Evolutionary conservation across 176 grass and related monocot genomes (phyloP).

Genomic region (Alopecurus myosuroides): DNA sequence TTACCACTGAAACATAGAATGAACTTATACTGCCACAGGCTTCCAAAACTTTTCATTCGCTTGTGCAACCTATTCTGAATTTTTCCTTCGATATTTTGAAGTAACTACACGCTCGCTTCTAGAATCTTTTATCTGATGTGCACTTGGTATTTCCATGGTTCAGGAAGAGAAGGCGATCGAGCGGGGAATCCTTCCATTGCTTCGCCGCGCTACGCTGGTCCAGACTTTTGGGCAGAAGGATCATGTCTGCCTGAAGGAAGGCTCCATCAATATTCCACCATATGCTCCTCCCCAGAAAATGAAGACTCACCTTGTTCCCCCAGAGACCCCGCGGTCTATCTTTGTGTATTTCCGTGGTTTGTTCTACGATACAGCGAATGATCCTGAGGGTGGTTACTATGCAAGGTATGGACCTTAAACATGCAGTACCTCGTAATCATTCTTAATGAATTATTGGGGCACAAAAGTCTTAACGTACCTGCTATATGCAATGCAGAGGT

Average conservation of each 20-base stretch:
- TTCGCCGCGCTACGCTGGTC: slow-evolving; percentile 51
- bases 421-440: neutral
- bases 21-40: neutral
- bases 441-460: neutral
- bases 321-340: slow-evolving; percentile 52
- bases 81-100: neutral
- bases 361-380: slow-evolving; percentile 54
- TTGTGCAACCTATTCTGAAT: neutral
- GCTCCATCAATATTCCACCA: slow-evolving; percentile 67
- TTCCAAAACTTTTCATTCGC: neutral
- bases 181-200: slow-evolving; percentile 56
- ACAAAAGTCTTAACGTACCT: slow-evolving; percentile 9
- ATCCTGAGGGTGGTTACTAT: slow-evolving; percentile 70
- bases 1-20: neutral
- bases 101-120: neutral
- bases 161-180: slow-evolving; percentile 66
- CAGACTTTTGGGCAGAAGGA: slow-evolving; percentile 74
- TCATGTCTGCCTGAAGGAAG: slow-evolving; percentile 69
- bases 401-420: slow-evolving; percentile 39
- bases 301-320: slow-evolving; percentile 61
- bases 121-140: slow-evolving; percentile 2
- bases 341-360: slow-evolving; percentile 71
- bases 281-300: slow-evolving; percentile 67
- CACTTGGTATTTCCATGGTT: neutral
- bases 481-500: slow-evolving; percentile 31